Base-by-base conservation (phyloP, 129 eudicot genomes). In the Mikania micrantha region DNA sequence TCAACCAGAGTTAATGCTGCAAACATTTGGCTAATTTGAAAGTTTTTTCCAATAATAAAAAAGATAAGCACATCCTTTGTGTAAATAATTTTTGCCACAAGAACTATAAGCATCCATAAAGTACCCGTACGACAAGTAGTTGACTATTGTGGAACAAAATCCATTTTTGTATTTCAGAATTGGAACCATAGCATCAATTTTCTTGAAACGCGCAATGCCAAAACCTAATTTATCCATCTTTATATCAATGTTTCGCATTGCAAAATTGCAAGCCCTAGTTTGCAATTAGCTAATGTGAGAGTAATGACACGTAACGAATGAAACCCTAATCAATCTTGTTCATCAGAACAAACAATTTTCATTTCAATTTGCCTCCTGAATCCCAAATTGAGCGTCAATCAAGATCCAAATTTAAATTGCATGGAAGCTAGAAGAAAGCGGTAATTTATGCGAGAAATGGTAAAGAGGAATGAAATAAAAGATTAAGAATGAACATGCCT, bases 401-500 rank as follows among this genome's bases (percentile, higher is more conserved):
- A 27, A 48, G 75, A 68, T 68, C 57, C 28, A 58, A 38, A 68
- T 15, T 25, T 48, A 12, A 31, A 74, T 42, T 74, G 21, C 2
- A 74, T 8, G 2, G 6, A 28, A 53, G 5, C 53, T 16, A 15
- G 58, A 39, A n/a, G 2, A 69, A 7, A 50, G 9, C 13, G 45
- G 9, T 3, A 27, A 25, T 3, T 41, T 62, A 9, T 29, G 60
- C 60, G 32, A 44, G 31, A 47, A 40, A 15, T 24, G n/a, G 50
- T 11, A 64, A 53, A 36, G 25, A 56, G 39, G 28, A 54, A 31
- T 52, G 57, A 66, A 45, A 58, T 40, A 69, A 50, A 34, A 12
- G 38, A 16, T 21, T 71, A 67, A 22, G 3, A 16, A 53, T 1
- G 48, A 53, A 42, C 40, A 49, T 69, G 59, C 96, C 88, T 88